Base-by-base conservation (phyloP, 73 alveolate genomes). In the Tetrahymena malaccensis region DNA sequence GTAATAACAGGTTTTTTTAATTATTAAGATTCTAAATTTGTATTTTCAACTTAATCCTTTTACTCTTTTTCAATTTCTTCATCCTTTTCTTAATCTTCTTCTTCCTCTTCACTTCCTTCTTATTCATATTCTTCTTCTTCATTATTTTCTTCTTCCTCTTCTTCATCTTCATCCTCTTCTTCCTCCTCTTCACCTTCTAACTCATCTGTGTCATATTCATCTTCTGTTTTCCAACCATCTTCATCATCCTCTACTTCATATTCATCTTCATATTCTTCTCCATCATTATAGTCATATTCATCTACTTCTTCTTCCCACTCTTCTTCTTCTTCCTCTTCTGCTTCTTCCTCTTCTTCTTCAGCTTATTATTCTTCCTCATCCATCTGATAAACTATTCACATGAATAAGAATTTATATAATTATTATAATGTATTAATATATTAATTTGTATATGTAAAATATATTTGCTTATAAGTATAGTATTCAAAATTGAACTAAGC, bases 301-400 rank as follows among this genome's bases (percentile, higher is more conserved):
- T 85, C 95, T 85, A 34, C 94, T 35, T 84, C 38, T 22, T 84
- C 43, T 34, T 34, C 43, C 0, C 22, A 43, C 10, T 8, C 27
- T 27, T 16, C 10, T 34, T 34, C 38, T 34, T 95, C 95, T 31
- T 57, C 93, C 55, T 95, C 97, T 89, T 89, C 95, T 12, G 15
- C 95, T 85, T 85, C 13, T 85, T 83, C 97, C 27, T 95, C 96
- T 84, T 58, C 94, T 33, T 84, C 96, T 21, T 94, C 35, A 31
- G 58, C 44, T 85, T 33, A 22, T 22, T 10, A 4, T 25, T 93
- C 95, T 34, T 93, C 96, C 1, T 94, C 94, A 22, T 94, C 96
- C 55, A 57, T 94, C 83, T 83, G 57, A 85, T 94, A 85, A 21
- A 85, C 85, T 70, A 70, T 27, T 4, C 1, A 4, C 0, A 56